Evolutionary conservation across 108 stramenopile species (phyloP).

Genomic region (Stephanodiscus minutulus): DNA sequence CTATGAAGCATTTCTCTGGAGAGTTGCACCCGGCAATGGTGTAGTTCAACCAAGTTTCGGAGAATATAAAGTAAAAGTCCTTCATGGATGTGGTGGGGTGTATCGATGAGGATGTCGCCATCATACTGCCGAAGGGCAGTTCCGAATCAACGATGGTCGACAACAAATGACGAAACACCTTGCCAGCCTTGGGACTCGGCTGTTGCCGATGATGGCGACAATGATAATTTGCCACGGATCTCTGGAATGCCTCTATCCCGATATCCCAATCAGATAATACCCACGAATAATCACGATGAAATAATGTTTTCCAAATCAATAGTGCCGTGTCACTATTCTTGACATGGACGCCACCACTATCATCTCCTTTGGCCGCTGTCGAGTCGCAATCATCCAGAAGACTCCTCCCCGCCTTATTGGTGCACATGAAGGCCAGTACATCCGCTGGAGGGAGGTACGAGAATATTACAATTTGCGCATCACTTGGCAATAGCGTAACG

Average conservation of each 20-base stretch:
- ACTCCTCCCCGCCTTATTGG: constrained; percentile 21
- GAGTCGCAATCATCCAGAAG: constrained; percentile 27
- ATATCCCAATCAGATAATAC: constrained; percentile 64
- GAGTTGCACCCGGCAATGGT: constrained; percentile 70
- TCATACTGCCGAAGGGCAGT: constrained; percentile 2
- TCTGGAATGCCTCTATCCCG: constrained; percentile 59
- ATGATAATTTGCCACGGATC: constrained; percentile 39
- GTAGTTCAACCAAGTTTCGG: constrained; percentile 71
- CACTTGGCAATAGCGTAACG: constrained; percentile 51
- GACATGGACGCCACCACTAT: constrained; percentile 30
- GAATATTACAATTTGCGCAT: constrained; percentile 66
- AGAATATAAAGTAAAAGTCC: constrained; percentile 78
- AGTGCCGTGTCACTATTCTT: constrained; percentile 20
- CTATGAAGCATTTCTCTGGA: constrained; percentile 77
- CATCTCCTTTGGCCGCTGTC: constrained; percentile 26
- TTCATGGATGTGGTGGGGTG: constrained; percentile 48
- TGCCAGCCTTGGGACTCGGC: background rate
- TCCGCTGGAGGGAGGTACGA: constrained; percentile 76
- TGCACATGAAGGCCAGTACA: constrained; percentile 65
- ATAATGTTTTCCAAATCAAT: constrained; percentile 72
- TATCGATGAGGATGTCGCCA: constrained; percentile 5
- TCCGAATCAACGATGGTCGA: constrained; percentile 17
- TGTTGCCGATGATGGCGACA: constrained; percentile 11
- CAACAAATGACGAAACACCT: constrained; percentile 34
- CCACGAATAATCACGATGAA: constrained; percentile 79